These are phyloP conservation scores for Knufia petricola DNA, from an alignment of 2,329 filamentous ascomycete genomes.

Conservation along the genomic window DNA sequence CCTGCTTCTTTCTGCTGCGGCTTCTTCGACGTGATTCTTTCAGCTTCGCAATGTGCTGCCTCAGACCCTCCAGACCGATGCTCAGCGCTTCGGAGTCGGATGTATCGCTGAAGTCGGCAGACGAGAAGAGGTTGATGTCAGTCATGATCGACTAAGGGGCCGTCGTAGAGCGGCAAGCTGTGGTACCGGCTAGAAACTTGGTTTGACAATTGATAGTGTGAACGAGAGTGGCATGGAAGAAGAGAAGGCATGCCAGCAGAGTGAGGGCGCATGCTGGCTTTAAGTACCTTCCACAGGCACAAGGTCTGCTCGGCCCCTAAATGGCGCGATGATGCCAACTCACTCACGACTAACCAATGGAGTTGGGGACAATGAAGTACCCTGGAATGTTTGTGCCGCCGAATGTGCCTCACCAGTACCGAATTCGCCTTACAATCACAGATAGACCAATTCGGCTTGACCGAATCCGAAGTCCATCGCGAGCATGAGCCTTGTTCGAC, in stretches of 20 bases:
- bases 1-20: neutral
- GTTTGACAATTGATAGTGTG: neutral
- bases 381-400: no score
- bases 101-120: neutral
- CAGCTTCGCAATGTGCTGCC: neutral
- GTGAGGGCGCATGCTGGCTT: neutral
- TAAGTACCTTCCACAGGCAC: conserved; percentile 5
- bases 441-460: no score
- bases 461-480: no score
- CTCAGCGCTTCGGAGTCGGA: neutral
- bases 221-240: neutral
- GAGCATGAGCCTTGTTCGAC: no score
- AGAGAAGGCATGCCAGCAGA: neutral
- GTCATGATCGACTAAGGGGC: neutral
- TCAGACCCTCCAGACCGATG: neutral
- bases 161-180: neutral
- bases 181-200: neutral
- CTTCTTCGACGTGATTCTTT: neutral
- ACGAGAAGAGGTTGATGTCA: neutral
- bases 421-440: no score
- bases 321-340: no score
- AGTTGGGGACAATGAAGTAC: no score
- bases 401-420: no score
- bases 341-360: no score
- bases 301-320: no score